Conservation (phyloP, 495 filamentous ascomycete genomes). For the Aspergillus sclerotiicarbonarius region DNA sequence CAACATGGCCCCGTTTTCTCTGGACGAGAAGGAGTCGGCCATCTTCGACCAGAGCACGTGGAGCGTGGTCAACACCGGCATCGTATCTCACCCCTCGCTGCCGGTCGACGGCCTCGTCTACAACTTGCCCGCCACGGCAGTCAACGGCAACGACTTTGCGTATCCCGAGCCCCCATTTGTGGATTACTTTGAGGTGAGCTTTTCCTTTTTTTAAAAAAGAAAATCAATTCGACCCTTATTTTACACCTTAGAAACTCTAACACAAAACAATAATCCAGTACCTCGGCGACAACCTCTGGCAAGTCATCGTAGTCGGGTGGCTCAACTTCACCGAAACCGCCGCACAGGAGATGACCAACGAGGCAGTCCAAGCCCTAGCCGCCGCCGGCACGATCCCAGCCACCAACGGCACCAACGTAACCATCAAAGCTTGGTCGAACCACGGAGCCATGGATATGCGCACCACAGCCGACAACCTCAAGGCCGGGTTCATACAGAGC, state of each 20-base stretch:
- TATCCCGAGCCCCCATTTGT: conserved; percentile 28
- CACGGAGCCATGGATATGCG: conserved; percentile 40
- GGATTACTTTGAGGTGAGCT: conserved; percentile 1
- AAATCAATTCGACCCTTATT: too few relatives aligned
- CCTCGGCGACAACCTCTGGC: conserved; percentile 29
- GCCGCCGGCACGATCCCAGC: conserved; percentile 25
- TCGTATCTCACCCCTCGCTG: conserved; percentile 28
- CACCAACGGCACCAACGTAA: conserved; percentile 17
- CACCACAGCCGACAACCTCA: conserved; percentile 28
- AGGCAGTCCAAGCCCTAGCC: conserved; percentile 14
- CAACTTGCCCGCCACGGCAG: conserved; percentile 25
- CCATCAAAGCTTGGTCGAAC: conserved; percentile 33
- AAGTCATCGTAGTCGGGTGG: conserved; percentile 37
- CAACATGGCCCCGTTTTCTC: conserved; percentile 33
- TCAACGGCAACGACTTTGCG: conserved; percentile 30
- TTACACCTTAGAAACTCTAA: too few relatives aligned
- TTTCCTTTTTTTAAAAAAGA: too few relatives aligned
- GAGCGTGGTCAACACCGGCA: conserved; percentile 34
- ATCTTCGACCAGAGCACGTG: conserved; percentile 32
- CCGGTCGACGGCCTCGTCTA: conserved; percentile 20
- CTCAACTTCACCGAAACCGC: neutral
- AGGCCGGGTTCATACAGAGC: conserved; percentile 33
- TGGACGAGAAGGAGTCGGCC: conserved; percentile 26
- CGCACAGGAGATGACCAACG: neutral
- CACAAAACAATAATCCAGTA: neutral